Percentiles rank a stretch among this genome's conserved stretches.
phyloP scores from a whole-genome alignment of 108 stramenopile species.

The Cyclostephanos invisitatus region DNA sequence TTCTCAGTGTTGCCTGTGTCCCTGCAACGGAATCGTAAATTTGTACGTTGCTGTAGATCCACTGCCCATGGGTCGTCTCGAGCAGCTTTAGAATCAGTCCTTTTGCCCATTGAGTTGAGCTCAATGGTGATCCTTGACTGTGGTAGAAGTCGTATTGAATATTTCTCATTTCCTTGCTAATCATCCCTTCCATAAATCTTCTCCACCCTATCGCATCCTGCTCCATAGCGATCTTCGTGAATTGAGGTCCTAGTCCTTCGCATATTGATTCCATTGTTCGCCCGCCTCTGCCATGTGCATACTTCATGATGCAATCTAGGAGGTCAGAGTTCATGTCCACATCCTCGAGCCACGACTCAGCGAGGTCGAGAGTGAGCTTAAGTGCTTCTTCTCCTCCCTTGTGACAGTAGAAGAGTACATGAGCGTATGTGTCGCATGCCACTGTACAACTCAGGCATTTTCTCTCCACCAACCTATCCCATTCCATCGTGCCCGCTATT shows the following conservation, averaged over 20 bases:
- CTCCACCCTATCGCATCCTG: slow-evolving; percentile 26
- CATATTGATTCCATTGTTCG: background rate
- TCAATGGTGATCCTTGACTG: too few relatives aligned
- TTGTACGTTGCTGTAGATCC: slow-evolving; percentile 14
- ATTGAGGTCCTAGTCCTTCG: too few relatives aligned
- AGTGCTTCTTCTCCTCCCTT: background rate
- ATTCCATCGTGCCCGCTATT: slow-evolving; percentile 12
- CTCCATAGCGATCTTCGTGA: background rate
- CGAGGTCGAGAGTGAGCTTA: background rate
- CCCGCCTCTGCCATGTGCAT: too few relatives aligned
- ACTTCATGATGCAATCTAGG: background rate
- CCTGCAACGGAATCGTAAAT: slow-evolving; percentile 5
- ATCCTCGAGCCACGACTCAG: background rate
- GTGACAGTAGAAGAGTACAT: background rate
- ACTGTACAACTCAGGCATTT: slow-evolving; percentile 4
- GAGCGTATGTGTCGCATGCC: background rate
- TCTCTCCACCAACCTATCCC: background rate
- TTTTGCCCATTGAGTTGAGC: too few relatives aligned
- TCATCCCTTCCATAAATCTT: too few relatives aligned
- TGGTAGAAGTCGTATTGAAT: too few relatives aligned
- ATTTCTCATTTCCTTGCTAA: too few relatives aligned
- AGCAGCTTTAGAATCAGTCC: too few relatives aligned
- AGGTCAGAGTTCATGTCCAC: background rate
- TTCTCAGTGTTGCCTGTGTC: background rate
- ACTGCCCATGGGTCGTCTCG: background rate